Evolutionary conservation across 768 basidiomycete genomes (phyloP), one percentile per base, ranked within the genome.

Genomic region (Royoungia palumana): DNA sequence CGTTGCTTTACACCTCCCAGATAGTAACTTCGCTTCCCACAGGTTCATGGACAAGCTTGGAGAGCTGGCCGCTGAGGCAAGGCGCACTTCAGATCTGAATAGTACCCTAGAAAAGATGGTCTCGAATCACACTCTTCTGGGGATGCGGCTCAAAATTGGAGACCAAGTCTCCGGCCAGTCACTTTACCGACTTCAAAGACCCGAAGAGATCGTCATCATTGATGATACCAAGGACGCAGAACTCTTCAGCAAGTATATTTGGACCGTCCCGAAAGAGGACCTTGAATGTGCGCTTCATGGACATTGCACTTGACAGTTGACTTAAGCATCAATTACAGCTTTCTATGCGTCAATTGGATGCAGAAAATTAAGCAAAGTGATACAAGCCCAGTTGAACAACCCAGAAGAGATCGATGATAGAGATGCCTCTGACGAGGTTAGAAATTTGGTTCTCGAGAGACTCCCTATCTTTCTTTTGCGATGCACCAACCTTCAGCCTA

Each of bases 401-500:
- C 69, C 75, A 6, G 59, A 60, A 7, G 82, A 85, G 59, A 60
- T 81, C 12, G 64, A 61, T 24, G 66, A 72, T 35, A 72, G 76
- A 1, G 73, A 69, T 44, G 62, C 65, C 20, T 76, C 80, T 5
- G 50, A 58, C 2, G 75, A 83, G 5, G 76, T 74, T 13, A 78
- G 78, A 6, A 55, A 70, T 3, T 70, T 88, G 34, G 79, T 92
- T 19, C 66, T 92, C 27, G 85, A 94, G 65, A 73, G 94, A 20
- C 73, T 94, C 20, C 87, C 91, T 0, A 72, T 96, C 17, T 95
- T 96, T 72, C 73, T 95, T 10, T 83, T 93, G 37, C 92, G 94
- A 58, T 87, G 89, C 49, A 79, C 77, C 0, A 82, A 85, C 63
- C 72, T 81, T 1, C 73, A 72, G 21, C 77, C 79, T 0, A 69